phyloP scores from a whole-genome alignment of 139 green algal species.

The Coccomyxa sp. region DNA sequence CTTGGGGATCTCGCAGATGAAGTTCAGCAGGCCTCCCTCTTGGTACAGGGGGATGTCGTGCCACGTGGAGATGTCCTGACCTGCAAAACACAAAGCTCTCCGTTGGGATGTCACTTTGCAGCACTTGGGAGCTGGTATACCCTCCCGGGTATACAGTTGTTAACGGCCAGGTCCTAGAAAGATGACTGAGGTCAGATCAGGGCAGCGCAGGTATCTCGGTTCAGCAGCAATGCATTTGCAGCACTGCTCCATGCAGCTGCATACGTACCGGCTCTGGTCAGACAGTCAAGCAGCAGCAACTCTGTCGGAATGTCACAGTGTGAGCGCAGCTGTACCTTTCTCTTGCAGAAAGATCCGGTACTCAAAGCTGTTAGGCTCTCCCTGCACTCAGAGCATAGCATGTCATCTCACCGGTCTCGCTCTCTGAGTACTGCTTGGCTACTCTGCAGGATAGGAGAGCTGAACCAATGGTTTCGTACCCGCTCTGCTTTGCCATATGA shows the following conservation, averaged over 20 bases:
- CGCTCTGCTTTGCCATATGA: background rate
- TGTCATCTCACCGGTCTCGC: background rate
- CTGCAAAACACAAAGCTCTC: constrained; percentile 13
- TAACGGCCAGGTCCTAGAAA: background rate
- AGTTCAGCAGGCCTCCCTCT: constrained; percentile 84
- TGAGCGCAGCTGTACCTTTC: constrained; percentile 31
- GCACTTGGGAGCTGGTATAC: background rate
- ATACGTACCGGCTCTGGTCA: background rate
- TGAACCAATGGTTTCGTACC: background rate
- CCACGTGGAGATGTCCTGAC: constrained; percentile 79
- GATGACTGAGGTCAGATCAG: too few relatives aligned
- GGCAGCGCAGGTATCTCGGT: too few relatives aligned
- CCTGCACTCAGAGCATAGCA: constrained; percentile 35
- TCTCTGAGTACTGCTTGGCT: background rate
- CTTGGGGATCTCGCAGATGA: constrained; percentile 98
- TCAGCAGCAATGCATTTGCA: background rate
- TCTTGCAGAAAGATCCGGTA: constrained; percentile 86
- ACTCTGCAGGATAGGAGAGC: background rate
- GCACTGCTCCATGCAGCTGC: background rate
- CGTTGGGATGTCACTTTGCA: background rate
- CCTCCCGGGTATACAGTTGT: background rate
- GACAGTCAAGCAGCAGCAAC: background rate
- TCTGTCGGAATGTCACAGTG: background rate
- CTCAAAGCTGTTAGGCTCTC: constrained; percentile 63
- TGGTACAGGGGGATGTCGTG: constrained; percentile 95